Evolutionary conservation across 441 rosid genomes (phyloP), one percentile per base, ranked within the genome.

Genomic region (Adansonia madagascariensis): DNA sequence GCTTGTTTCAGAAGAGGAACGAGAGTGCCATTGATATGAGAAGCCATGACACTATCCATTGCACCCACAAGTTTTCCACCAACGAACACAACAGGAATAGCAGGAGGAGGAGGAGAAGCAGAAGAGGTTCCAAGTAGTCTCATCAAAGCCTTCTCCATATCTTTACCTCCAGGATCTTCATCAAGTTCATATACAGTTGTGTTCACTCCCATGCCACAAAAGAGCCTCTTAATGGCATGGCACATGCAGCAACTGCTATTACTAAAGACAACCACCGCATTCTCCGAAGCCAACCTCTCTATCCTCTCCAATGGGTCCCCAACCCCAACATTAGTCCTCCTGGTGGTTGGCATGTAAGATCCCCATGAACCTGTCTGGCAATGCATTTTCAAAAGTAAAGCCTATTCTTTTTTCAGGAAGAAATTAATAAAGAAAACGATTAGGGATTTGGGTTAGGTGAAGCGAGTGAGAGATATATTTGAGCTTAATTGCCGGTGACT

Each of bases 121-220:
- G 35, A 27, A n/a, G 89, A 83, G 4, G 76, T 73, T 2, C 89
- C 85, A 44, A 86, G 84, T n/a, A 91, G 78, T 59, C 87, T 79
- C 53, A 79, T 78, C 74, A 91, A 88, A 17, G 94, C 89, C 60
- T 72, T 73, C 81, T 87, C 89, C 76, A 86, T 82, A 39, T 91
- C 94, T 62, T 83, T 78, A 17, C 91, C 92, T 43, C 78, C 76
- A 1, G 92, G 94, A 74, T 86, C 91, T 53, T 87, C 86, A 81
- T 91, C 95, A n/a, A 89, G 90, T 83, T 91, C 95, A 78, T 88
- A 80, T 35, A 91, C 93, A 1, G 91, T 84, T 1, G 93, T 93
- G 80, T 85, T 86, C 11, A 89, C 95, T 0, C 95, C 95, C 93
- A 91, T 91, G 11, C 95, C 93, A 10, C 91, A 81, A 83, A 91